Evolutionary conservation across 305 asterid genomes (phyloP), one percentile per base, ranked within the genome.

Genomic region (Ilex paraguariensis): DNA sequence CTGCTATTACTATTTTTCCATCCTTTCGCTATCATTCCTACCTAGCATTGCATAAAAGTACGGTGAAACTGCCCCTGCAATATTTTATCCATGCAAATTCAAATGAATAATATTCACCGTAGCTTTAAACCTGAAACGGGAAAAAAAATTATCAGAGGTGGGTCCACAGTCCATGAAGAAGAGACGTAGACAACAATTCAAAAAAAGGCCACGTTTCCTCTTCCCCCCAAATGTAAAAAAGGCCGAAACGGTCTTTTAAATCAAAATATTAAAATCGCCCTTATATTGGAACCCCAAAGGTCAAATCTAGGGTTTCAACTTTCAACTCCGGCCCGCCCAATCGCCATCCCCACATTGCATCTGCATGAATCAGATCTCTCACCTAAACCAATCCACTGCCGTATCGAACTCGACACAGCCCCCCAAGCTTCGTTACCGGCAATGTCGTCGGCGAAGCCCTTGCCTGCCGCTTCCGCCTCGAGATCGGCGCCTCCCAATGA

Each of bases 221-320:
- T 36, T 36, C 42, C 42, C 42, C 42, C 42, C 42, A 36, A 36
- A 36, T 36, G 3, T 36, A 36, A 36, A 8, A 36, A 68, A 60
- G 42, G 28, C 28, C 28, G 28, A 21, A 0, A 21, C 28, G 28
- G 28, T 21, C 28, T 21, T 21, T 21, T 21, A 21, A 21, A 21
- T 21, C 28, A 1, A 21, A 21, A 30, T 67, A 31, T 64, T 72
- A 75, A 81, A 81, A 81, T 79, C 79, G 79, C 80, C 52, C 60
- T 59, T 64, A 36, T 36, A 31, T 52, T 28, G 52, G 81, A 79
- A 76, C 83, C 83, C 82, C 64, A 77, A 66, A 21, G 52, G 56
- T 61, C 74, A 76, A 67, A 63, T 57, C 78, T 87, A 87, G 95
- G 97, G 92, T 82, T 84, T 82, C 73, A 46, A 77, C 28, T 50